Base-by-base conservation (phyloP, 208 protist genomes). In the Angomonas ambiguus region DNA sequence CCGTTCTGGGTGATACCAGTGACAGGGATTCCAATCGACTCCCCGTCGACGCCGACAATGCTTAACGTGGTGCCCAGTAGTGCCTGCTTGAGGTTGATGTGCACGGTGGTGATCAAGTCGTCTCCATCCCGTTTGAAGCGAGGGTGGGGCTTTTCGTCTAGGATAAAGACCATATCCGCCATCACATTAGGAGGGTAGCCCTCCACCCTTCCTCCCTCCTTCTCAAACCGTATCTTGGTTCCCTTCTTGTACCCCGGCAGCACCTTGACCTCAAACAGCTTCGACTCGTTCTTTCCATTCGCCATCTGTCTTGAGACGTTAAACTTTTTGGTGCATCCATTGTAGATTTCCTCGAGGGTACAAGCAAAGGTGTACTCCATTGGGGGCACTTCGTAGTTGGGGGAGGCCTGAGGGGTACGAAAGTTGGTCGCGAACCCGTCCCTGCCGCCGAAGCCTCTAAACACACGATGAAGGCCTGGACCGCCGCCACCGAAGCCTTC, bases 301-400 rank as follows among this genome's bases (percentile, higher is more conserved):
- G 85, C 79, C 85, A 92, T 83, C 61, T 93, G 74, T 31, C 90
- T 83, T 30, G 78, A 93, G 24, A 99, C 82, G 20, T 82, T 80
- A 30, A 99, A 78, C 73, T 99, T 98, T 68, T 88, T 92, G 8
- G 84, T 93, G 63, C 91, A 96, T 51, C 98, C 98, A 11, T 90
- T 97, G 87, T 98, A 99, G 49, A 99, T 81, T 77, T 99, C 97
- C 68, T 99, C 98, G 10, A 99, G 86, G 1, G 91, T 94, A 34
- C 98, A 96, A 2, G 78, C 67, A 51, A 99, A 78, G 33, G 87
- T 87, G 72, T 97, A 94, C 63, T 95, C 89, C 25, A 99, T 78
- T 57, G 83, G 76, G 10, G 88, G 88, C 51, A 87, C 88, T 30
- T 95, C 85, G 49, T 82, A 69, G 33, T 67, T 61, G 0, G 89